Base-by-base conservation (phyloP, 2,329 filamentous ascomycete genomes). In the Arthrobotrys iridis region DNA sequence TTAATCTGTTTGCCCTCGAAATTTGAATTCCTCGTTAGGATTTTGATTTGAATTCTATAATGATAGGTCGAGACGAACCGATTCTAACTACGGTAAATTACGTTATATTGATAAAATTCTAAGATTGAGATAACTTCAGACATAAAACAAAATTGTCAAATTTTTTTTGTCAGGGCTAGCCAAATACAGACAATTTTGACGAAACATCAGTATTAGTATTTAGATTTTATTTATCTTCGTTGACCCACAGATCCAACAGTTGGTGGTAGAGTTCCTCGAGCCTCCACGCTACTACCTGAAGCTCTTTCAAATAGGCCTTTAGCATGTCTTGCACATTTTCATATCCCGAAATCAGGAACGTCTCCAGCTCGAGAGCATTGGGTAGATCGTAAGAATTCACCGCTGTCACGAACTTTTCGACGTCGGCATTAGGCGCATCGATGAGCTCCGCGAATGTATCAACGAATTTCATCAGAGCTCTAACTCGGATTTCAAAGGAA, bases 291-390 rank as follows among this genome's bases (percentile, higher is more conserved):
- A 68, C 41, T 6, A 33, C 15, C 1, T 3, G 10, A 10, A 60
- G 24, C 10, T 35, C 40, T 8, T 18, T 7, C 15, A 59, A 24
- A 52, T 68, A 68, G 11, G 52, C 22, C 10, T 45, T 52, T n/a
- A 60, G n/a, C 52, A 68, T 60, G n/a, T 2, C 20, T 11, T 59
- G 41, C 4, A 68, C 41, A 3, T 59, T 41, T 13, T 59, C 28
- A 13, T 59, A 68, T 11, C 33, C 33, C 15, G 26, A n/a, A 2
- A 22, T 45, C 24, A 59, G 48, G n/a, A 40, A 20, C 4, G n/a
- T 15, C n/a, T 30, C 50, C 10, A 45, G 13, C n/a, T 41, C 11
- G n/a, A 43, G 5, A 41, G 28, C 22, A 15, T 50, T 22, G 2
- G n/a, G 2, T 1, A 20, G 15, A n/a, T 24, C 4, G 22, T 37